Conservation (phyloP, 192 early-diverging fungal genomes). For the Phlyctochytrium bullatum region DNA sequence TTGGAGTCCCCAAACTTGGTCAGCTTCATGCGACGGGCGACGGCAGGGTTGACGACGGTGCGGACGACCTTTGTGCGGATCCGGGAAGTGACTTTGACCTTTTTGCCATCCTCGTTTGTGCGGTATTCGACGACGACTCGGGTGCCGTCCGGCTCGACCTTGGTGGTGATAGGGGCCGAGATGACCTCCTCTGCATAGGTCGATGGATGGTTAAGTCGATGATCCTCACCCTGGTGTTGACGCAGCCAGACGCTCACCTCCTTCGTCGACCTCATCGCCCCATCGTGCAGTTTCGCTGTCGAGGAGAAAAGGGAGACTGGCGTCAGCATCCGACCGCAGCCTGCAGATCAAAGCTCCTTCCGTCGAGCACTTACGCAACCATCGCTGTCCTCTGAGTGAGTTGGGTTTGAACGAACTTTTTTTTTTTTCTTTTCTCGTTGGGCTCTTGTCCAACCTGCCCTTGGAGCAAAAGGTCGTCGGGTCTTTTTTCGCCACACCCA, state of each 20-base stretch:
- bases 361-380: too few species aligned
- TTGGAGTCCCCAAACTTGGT: slow-evolving; percentile 90
- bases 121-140: slow-evolving; percentile 78
- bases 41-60: slow-evolving; percentile 81
- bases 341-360: too few species aligned
- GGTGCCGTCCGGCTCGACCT: slow-evolving; percentile 70
- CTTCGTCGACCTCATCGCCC: slow-evolving; percentile 26
- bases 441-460: too few species aligned
- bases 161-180: slow-evolving; percentile 53
- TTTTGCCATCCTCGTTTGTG: slow-evolving; percentile 88
- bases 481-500: too few species aligned
- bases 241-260: not conserved
- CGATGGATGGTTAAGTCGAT: too few species aligned
- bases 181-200: too few species aligned
- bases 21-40: slow-evolving; percentile 89
- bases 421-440: too few species aligned
- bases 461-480: too few species aligned
- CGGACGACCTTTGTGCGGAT: slow-evolving; percentile 70
- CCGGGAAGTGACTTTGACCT: slow-evolving; percentile 83
- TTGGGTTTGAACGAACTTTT: too few species aligned
- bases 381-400: too few species aligned
- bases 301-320: not conserved
- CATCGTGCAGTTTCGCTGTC: slow-evolving; percentile 13
- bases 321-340: too few species aligned
- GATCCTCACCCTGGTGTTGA: not conserved